Evolutionary conservation across 345 rosid species (phyloP), one percentile per base, ranked within the genome.

Genomic region (Laguncularia racemosa): DNA sequence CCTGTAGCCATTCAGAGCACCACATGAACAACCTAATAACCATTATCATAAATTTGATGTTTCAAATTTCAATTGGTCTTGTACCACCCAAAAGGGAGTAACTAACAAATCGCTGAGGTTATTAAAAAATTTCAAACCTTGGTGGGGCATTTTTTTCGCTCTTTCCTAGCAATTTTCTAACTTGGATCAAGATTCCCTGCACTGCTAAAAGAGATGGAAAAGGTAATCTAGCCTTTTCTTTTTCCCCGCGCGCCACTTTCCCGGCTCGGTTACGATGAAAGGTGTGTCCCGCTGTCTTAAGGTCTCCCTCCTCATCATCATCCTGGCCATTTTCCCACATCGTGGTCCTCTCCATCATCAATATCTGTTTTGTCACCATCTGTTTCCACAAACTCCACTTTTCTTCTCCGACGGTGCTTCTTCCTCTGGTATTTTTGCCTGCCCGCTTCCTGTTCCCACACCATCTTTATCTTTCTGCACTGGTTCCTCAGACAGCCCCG

Each of bases 141-240:
- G 15, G 96, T 83, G 69, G 99, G 99, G 69, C 99, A 93, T 76
- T 93, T 93, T 55, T 93, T 96, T 49, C 99, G n/a, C 99, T 3
- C 92, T 86, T 57, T 93, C 96, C 67, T 89, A 60, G 97, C 97
- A 14, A 87, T 82, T 55, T 76, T 83, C 64, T 93, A 52, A 93
- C 99, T 67, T 89, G 97, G 69, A 87, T 69, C 70, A 93, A 75
- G 71, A 89, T 51, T 93, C 99, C 13, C 96, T 89, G 74, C 99
- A 93, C 72, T 87, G 99, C 57, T 93, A 97, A 71, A 87, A 93
- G 64, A 93, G 85, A 44, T 89, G 96, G 84, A 93, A 93, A 67
- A 93, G 95, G 73, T 93, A 93, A 78, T 93, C 99, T 0, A 93
- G 90, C 56, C 99, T 97, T 71, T 93, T 93, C 89, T 93, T 93